These are phyloP conservation scores for Pelagomonas calceolata DNA, from an alignment of 108 stramenopile species.

Conservation along the genomic window DNA sequence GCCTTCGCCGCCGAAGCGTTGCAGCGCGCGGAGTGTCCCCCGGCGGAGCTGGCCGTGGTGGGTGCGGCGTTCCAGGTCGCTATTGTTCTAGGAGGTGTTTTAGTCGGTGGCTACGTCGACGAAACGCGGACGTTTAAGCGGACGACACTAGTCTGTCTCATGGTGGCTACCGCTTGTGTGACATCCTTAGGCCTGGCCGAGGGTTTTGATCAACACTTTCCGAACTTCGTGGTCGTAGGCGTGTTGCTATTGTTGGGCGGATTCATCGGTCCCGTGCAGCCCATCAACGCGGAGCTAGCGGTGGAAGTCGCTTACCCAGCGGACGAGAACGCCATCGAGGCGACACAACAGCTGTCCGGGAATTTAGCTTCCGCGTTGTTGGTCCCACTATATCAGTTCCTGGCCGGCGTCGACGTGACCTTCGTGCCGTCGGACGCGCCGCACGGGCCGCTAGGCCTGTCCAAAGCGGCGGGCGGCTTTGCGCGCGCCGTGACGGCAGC, in stretches of 20 bases:
- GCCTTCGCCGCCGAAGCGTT: conserved; percentile 62
- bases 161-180: conserved; percentile 34
- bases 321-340: conserved; percentile 62
- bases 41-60: too few relatives aligned
- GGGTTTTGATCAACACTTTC: background rate
- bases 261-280: conserved; percentile 55
- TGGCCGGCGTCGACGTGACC: conserved; percentile 35
- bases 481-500: too few relatives aligned
- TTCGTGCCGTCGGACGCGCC: conserved; percentile 18
- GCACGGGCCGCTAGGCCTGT: too few relatives aligned
- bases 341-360: conserved; percentile 58
- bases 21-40: too few relatives aligned
- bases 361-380: conserved; percentile 52
- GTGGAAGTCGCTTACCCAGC: conserved; percentile 62
- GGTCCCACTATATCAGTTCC: conserved; percentile 47
- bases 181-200: conserved; percentile 53
- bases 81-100: conserved; percentile 66
- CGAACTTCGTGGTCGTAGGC: conserved; percentile 38
- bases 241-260: conserved; percentile 45
- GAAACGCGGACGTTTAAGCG: conserved; percentile 63
- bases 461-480: too few relatives aligned
- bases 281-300: conserved; percentile 64
- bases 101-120: conserved; percentile 72
- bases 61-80: conserved; percentile 54
- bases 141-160: conserved; percentile 60